Percentiles rank a stretch among this genome's conserved stretches.
These are phyloP conservation scores for Saprolegnia parasitica DNA, from an alignment of 352 stramenopile species.

Conservation along the genomic window DNA sequence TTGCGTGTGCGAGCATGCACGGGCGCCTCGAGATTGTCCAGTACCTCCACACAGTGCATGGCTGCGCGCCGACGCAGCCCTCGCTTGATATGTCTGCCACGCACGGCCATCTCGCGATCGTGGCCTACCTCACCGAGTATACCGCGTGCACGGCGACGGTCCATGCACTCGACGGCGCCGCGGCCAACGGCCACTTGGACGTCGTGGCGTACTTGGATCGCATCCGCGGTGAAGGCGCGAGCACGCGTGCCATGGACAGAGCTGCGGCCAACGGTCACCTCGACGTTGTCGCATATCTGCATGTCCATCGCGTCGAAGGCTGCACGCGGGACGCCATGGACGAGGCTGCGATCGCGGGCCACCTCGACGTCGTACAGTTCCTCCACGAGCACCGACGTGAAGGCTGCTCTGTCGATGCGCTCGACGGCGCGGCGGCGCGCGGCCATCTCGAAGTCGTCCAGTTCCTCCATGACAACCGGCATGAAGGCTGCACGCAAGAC, in stretches of 20 bases:
- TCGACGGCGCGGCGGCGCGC: constrained; percentile 37
- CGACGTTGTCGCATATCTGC: constrained; percentile 35
- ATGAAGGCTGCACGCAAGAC: constrained; percentile 33
- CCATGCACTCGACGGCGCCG: constrained; percentile 12
- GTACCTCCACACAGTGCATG: constrained; percentile 3
- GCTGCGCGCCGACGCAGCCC: neutral
- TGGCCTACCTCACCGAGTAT: neutral
- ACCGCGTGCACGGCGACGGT: neutral
- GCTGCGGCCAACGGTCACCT: constrained; percentile 38
- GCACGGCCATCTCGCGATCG: constrained; percentile 16
- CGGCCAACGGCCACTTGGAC: constrained; percentile 33
- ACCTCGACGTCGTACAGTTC: constrained; percentile 51
- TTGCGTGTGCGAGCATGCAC: constrained; percentile 7
- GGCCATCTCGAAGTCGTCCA: constrained; percentile 35
- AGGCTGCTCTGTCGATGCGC: constrained; percentile 37
- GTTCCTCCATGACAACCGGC: constrained; percentile 37
- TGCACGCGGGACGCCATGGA: constrained; percentile 34
- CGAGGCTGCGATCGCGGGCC: constrained; percentile 15
- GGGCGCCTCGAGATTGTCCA: constrained; percentile 24
- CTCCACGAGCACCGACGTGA: constrained; percentile 45
- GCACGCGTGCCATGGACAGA: constrained; percentile 35
- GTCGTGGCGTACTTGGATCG: constrained; percentile 37
- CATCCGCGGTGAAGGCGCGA: constrained; percentile 36
- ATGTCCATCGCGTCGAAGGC: constrained; percentile 37
- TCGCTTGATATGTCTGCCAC: constrained; percentile 8